Evolutionary conservation across 331 rosid species (phyloP), one percentile per base, ranked within the genome.

Genomic region (Spiraea crenata): DNA sequence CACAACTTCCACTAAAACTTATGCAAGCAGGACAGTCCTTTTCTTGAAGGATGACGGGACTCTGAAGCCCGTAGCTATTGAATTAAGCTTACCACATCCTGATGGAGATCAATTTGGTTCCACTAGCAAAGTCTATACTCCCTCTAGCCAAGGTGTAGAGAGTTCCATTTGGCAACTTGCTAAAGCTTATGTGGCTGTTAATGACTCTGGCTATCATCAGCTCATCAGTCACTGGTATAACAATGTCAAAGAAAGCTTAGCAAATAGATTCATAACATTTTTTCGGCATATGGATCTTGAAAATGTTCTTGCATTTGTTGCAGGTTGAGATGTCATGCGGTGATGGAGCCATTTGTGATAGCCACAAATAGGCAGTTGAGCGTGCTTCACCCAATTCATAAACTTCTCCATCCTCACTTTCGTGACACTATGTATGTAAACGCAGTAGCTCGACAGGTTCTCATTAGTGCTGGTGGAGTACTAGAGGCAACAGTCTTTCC

Each of bases 351-450:
- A 5, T 74, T 83, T 55, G 77, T 74, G 46, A 80, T 83, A 57
- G 82, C 87, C 39, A 83, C 87, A 25, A 80, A 83, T 63, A 77
- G 87, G 72, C 87, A 83, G 57, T 57, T 83, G 40, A 83, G 87
- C 5, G 80, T 71, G 77, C 60, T 80, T 59, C 87, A 83, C 69
- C 87, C 84, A 0, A 73, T 83, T 56, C 70, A 83, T 15, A 83
- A 83, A 58, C 66, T 83, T n/a, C 61, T 80, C 47, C 80, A 70
- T 25, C 77, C 80, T 54, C 84, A 80, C 64, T 80, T 75, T 42
- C 82, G 75, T 8, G 82, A 79, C 79, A 73, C 82, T 56, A 79
- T 79, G 82, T 67, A 79, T 34, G 63, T 75, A 34, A 80, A 75
- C 4, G 81, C 84, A 38, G 74, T 80, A 16, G 84, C 74, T 5